Evolutionary conservation across 176 grass and related monocot genomes (phyloP), one percentile per base, ranked within the genome.

Genomic region (Melocanna baccifera): DNA sequence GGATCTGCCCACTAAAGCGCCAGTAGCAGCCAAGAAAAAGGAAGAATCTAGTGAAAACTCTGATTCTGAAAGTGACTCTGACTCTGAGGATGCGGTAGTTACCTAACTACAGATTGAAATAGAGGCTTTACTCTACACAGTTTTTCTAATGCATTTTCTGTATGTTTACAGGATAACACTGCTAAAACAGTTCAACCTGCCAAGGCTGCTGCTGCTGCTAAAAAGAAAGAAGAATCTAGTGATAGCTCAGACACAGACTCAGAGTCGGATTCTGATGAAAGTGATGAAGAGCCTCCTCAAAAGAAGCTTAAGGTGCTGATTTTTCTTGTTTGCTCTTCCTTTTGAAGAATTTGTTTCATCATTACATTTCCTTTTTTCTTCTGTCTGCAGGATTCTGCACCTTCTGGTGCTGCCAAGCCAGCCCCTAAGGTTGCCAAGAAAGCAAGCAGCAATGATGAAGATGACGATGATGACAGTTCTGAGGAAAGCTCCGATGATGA

Each of bases 401-500:
- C 40, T 69, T 70, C 82, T 82, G 61, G 15, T 77, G 43, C 23
- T 64, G 58, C 78, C 48, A 90, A 90, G 47, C 57, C 81, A 59
- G 63, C 67, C 40, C 15, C 69, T 41, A 88, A 91, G 37, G 22
- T 26, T 67, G 28, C 69, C 19, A 94, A 92, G 67, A 80, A 89
- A 72, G 71, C 62, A 59, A 92, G 82, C 74, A 90, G 87, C 45
- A 76, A 71, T 64, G 86, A 86, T 67, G 86, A 86, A 63, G 77
- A 77, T 51, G 89, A 73, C 9, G 85, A 85, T 30, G 85, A 88
- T 83, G 88, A 83, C 45, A 90, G 82, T 74, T 90, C 85, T 41
- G 88, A 90, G 28, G 91, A 80, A 71, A 88, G 85, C 83, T 92
- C 84, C 30, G 89, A 91, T 75, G 81, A 84, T 74, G 85, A 67